These are phyloP conservation scores for Angomonas deanei DNA, from an alignment of 208 protist species.

Conservation along the genomic window DNA sequence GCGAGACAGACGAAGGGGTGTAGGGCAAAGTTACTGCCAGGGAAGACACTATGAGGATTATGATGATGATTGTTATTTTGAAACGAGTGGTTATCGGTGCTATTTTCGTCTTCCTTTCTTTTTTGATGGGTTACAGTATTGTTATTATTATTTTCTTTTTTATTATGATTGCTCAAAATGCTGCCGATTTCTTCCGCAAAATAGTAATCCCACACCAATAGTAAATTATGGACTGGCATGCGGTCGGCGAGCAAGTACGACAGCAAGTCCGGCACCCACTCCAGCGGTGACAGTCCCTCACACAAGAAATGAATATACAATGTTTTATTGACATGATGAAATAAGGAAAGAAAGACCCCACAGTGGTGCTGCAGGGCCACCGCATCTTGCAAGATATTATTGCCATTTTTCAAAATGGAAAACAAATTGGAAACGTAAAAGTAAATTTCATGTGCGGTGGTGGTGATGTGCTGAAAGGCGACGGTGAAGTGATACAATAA, in stretches of 20 bases:
- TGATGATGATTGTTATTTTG: not conserved
- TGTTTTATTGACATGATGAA: conserved; percentile 50
- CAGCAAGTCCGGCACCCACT: conserved; percentile 76
- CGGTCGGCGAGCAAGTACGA: conserved; percentile 56
- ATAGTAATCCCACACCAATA: conserved; percentile 78
- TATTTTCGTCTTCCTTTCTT: not conserved
- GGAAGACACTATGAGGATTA: not conserved
- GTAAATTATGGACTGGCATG: conserved; percentile 66
- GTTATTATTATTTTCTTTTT: no score
- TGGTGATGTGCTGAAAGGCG: conserved; percentile 46
- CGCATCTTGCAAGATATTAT: conserved; percentile 63
- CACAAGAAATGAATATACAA: conserved; percentile 77
- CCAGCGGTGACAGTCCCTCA: conserved; percentile 51
- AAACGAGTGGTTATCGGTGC: not conserved
- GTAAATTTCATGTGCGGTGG: conserved; percentile 56
- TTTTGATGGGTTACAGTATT: not conserved
- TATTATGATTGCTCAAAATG: no score
- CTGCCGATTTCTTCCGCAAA: conserved; percentile 48
- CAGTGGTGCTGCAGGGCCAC: conserved; percentile 62
- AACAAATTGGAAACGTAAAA: conserved; percentile 52
- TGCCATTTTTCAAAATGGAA: conserved; percentile 36
- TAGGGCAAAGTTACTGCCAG: conserved; percentile 28
- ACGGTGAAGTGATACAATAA: conserved; percentile 41
- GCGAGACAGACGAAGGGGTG: conserved; percentile 80
- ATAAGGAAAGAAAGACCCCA: conserved; percentile 75